phyloP scores from a whole-genome alignment of 306 rosid genomes.

The Crataegus laevigata region DNA sequence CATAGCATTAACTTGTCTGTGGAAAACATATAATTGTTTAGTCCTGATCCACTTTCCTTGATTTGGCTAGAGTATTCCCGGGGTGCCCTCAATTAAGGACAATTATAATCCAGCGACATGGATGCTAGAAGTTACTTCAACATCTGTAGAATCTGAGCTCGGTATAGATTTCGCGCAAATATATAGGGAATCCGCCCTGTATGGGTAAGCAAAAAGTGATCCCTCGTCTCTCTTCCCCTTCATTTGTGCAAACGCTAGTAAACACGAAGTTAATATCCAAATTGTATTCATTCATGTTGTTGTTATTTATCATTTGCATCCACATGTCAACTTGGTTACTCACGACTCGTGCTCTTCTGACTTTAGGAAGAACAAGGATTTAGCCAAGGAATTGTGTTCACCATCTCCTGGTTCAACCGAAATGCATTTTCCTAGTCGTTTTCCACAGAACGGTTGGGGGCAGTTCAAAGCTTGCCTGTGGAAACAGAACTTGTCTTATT shows the following conservation, averaged over 20 bases:
- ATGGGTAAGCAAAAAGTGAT: slow-evolving; percentile 30
- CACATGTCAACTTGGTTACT: not conserved
- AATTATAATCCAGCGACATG: slow-evolving; percentile 69
- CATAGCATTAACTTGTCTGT: not conserved
- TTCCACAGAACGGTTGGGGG: slow-evolving; percentile 45
- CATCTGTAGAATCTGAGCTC: slow-evolving; percentile 42
- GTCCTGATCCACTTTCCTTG: slow-evolving; percentile 9
- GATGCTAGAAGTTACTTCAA: slow-evolving; percentile 63
- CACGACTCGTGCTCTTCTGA: not conserved
- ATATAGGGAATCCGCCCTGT: slow-evolving; percentile 38
- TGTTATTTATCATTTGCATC: not conserved
- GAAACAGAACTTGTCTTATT: slow-evolving; percentile 63
- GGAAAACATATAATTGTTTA: not conserved
- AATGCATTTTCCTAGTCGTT: slow-evolving; percentile 40
- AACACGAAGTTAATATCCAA: too few species aligned
- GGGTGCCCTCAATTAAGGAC: slow-evolving; percentile 55
- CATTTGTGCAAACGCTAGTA: not conserved
- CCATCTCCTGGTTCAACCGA: slow-evolving; percentile 49
- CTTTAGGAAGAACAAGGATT: slow-evolving; percentile 45
- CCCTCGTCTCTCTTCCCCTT: not conserved
- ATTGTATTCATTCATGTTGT: not conserved
- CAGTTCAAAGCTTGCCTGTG: slow-evolving; percentile 64
- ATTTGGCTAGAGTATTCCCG: slow-evolving; percentile 42
- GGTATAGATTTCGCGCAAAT: slow-evolving; percentile 56
- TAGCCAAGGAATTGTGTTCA: slow-evolving; percentile 39